Evolutionary conservation across 331 rosid genomes (phyloP), one percentile per base, ranked within the genome.

Genomic region (Dryas integrifolia): DNA sequence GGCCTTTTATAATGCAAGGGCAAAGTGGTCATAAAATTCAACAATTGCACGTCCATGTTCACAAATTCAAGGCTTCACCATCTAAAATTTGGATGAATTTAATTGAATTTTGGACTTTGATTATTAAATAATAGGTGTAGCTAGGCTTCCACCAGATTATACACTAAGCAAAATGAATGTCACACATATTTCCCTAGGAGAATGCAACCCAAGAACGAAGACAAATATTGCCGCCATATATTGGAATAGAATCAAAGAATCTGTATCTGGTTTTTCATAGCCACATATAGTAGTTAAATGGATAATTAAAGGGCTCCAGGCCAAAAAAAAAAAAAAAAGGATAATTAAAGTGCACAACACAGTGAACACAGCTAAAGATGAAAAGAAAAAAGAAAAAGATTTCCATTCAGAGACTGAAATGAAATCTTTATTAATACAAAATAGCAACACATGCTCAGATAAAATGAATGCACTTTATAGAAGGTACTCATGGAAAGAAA

Each of bases 211-310:
- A 51, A 52, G n/a, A 18, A 40, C 69, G 14, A 7, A 35, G 30
- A 12, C 40, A 66, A 72, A 50, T 30, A 30, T 40, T 72, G 58
- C 38, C 57, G 16, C 41, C 41, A 55, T 45, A 45, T 46, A 46
- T 63, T 58, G 62, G 9, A 74, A 62, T 64, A 69, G 48, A 64
- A 77, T 73, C 12, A 82, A 82, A 62, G 82, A 82, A 82, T 69
- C 45, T 69, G 35, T 35, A 52, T 58, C 48, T 44, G 75, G 40
- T 43, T 53, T 65, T 58, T 48, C 62, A 70, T 76, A 68, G 40
- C 55, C 72, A 61, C 53, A 60, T 12, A 72, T 40, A 39, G 50
- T 43, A 4, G 48, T 12, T 60, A 50, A 41, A 61, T 45, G 9
- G 69, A 49, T 24, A 30, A 41, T 55, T 56, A 69, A 59, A 52